Base-by-base conservation (phyloP, 2,329 filamentous ascomycete species). In the Diplodia scrobiculata region DNA sequence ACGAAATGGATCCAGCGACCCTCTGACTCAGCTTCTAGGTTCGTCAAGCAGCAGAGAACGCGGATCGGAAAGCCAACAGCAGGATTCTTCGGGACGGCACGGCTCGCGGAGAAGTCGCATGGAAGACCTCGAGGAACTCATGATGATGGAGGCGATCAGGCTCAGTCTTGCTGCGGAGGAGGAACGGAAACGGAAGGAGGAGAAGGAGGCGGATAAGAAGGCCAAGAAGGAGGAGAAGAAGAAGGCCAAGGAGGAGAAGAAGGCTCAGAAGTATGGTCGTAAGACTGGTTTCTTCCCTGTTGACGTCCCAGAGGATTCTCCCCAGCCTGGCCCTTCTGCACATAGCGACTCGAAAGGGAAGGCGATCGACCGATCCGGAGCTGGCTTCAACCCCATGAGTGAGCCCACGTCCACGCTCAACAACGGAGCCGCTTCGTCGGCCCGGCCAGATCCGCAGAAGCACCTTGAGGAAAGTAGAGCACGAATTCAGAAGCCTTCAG, bases 121-220 rank as follows among this genome's bases (percentile, higher is more conserved):
- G 74, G 91, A 96, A 25, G 93, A 98, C 71, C 84, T 98, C 0
- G 95, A 99, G 75, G 94, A 97, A 58, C 91, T 99, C 82, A 99
- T 99, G 95, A 92, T 98, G 83, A 92, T 95, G 84, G 95, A 99
- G 76, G 95, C 95, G 0, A 96, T 99, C 55, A 85, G 95, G 47
- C 78, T 97, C 34, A 97, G 92, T 55, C 82, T 99, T n/a, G 92
- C 90, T 0, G 89, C 91, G 1, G 95, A 99, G 75, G 94, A 98
- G 73, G 94, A 98, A 50, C 86, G 94, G n/a, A 90, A 92, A 71
- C 89, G 86, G 54, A 95, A 91, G 73, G 89, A 90, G 58, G 91
- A 95, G 60, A 94, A 93, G 74, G 91, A 92, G 67, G 84, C 85
- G 0, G 85, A 84, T 29, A 97, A 96, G 74, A 90, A 94, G 67